Percentiles rank a stretch among this genome's conserved stretches.
Evolutionary conservation across 1,284 basidiomycete species (phyloP).

Genomic region (Melampsora americana): DNA sequence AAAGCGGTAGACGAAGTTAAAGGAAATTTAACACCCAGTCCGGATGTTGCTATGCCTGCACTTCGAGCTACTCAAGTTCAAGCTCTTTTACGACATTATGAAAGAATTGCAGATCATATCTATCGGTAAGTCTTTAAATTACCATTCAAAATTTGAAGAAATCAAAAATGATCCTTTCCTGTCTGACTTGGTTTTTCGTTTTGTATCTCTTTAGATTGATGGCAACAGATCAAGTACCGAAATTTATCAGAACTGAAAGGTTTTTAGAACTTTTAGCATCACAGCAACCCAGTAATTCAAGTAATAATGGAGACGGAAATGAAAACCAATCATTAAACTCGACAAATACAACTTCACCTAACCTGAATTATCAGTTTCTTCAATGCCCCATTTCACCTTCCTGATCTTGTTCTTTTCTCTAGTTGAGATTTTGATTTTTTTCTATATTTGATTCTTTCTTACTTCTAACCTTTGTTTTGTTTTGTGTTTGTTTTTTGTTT

Average conservation of each 20-base stretch:
- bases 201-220: constrained; percentile 24
- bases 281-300: constrained; percentile 20
- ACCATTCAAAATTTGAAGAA: background rate
- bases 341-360: background rate
- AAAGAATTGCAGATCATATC: constrained; percentile 92
- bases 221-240: constrained; percentile 43
- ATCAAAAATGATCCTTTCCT: background rate
- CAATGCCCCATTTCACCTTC: background rate
- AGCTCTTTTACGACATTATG: constrained; percentile 87
- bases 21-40: constrained; percentile 41
- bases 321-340: background rate
- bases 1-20: constrained; percentile 51
- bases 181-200: constrained; percentile 5
- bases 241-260: constrained; percentile 39
- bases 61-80: constrained; percentile 84
- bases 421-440: background rate
- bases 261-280: constrained; percentile 40
- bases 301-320: background rate
- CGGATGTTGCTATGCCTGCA: constrained; percentile 55
- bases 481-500: no score
- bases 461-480: no score
- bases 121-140: constrained; percentile 74
- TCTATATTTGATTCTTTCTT: background rate
- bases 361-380: background rate
- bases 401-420: background rate